phyloP scores from a whole-genome alignment of 371 early-diverging fungal species.

The Actinomortierella wolfii region DNA sequence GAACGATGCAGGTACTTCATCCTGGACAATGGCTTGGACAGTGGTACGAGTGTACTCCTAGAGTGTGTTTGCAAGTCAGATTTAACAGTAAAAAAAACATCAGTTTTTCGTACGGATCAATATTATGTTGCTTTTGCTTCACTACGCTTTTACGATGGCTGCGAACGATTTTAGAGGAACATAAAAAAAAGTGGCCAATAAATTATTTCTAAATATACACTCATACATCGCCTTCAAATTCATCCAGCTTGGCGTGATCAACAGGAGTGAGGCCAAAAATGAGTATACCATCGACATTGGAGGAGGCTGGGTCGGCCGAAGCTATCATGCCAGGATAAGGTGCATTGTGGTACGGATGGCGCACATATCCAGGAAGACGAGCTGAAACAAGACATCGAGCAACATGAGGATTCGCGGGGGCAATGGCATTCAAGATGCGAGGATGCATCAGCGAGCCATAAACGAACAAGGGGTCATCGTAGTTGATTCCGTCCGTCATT shows the following conservation, averaged over 20 bases:
- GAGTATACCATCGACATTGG: conserved; percentile 22
- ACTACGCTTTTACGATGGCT: neutral
- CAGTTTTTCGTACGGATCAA: too few species aligned
- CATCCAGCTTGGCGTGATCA: conserved; percentile 33
- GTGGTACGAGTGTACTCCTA: conserved; percentile 38
- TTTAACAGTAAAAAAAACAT: neutral
- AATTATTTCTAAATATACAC: neutral
- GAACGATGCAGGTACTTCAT: conserved; percentile 18
- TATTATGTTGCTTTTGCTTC: neutral
- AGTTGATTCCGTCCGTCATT: conserved; percentile 6
- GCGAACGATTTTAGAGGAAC: too few species aligned
- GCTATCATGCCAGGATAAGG: conserved; percentile 44
- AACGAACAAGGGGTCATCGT: conserved; percentile 36
- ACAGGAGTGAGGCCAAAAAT: conserved; percentile 38
- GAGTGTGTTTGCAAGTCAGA: neutral
- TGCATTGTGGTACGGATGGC: conserved; percentile 30
- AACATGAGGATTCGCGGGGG: conserved; percentile 28
- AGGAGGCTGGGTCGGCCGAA: conserved; percentile 7
- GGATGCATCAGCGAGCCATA: conserved; percentile 42
- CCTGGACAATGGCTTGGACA: conserved; percentile 16
- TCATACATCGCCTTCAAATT: conserved; percentile 38
- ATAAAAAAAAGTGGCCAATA: neutral
- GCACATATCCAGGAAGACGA: conserved; percentile 14
- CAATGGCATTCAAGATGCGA: conserved; percentile 25
- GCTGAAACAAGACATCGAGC: neutral